Percentiles rank a stretch among this genome's conserved stretches.
phyloP scores from a whole-genome alignment of 305 asterid species.

The Plantago rigida region DNA sequence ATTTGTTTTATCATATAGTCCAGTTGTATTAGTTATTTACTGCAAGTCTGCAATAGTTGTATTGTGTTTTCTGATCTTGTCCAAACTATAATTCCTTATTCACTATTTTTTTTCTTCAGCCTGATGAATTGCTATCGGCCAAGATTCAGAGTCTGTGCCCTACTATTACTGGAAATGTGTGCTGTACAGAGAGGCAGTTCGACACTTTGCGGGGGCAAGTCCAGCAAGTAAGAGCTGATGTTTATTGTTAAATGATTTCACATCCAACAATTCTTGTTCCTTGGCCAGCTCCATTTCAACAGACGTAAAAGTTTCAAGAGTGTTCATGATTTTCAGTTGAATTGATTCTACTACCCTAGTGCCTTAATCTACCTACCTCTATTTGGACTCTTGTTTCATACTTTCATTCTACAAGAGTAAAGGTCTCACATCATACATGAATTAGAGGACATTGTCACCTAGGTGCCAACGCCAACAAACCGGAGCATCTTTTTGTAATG shows the following conservation, averaged over 20 bases:
- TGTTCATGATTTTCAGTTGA: no score
- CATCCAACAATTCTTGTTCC: conserved; percentile 3
- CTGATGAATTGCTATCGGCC: conserved; percentile 65
- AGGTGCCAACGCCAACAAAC: no score
- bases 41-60: background rate
- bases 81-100: background rate
- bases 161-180: conserved; percentile 79
- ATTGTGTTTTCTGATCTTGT: conserved; percentile 12
- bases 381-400: no score
- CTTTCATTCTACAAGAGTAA: no score
- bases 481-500: no score
- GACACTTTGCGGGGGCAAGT: conserved; percentile 78
- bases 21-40: conserved; percentile 7
- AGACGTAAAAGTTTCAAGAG: background rate
- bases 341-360: no score
- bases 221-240: conserved; percentile 66
- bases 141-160: conserved; percentile 98
- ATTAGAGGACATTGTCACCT: no score
- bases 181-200: conserved; percentile 87
- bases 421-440: no score
- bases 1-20: background rate
- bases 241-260: conserved; percentile 14
- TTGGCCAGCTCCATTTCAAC: background rate
- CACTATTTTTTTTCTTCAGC: conserved; percentile 38
- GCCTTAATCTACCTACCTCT: no score